A percentile compares a stretch with the other conserved stretches of the same genome.
phyloP scores from a whole-genome alignment of 75 land plant species.

The Ceratopteris richardii region DNA sequence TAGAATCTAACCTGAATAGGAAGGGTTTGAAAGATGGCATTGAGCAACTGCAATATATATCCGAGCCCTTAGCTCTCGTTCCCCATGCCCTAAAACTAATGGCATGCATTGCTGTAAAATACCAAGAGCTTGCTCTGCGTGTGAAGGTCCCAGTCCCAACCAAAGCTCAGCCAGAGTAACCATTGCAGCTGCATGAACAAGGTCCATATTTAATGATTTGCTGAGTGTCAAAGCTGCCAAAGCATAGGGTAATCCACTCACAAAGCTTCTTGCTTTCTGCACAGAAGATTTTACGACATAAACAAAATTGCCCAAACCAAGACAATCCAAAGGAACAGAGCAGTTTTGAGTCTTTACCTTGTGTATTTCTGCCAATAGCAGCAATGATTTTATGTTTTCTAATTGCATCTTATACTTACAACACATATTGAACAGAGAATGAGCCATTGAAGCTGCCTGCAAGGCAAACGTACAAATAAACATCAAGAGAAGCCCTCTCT shows the following conservation, averaged over 20 bases:
- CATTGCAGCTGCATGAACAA: constrained; percentile 71
- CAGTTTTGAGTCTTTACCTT: constrained; percentile 35
- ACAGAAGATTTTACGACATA: not conserved
- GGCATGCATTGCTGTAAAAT: constrained; percentile 71
- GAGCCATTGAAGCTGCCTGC: constrained; percentile 76
- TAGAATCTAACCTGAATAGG: constrained; percentile 56
- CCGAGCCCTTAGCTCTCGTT: constrained; percentile 75
- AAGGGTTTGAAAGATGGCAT: constrained; percentile 61
- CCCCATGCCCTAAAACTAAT: constrained; percentile 92
- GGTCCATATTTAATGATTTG: constrained; percentile 82
- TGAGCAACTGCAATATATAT: constrained; percentile 72
- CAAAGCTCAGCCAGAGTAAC: constrained; percentile 87
- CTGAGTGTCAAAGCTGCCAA: constrained; percentile 84
- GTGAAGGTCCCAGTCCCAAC: constrained; percentile 67
- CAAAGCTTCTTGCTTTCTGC: constrained; percentile 82
- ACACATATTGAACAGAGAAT: constrained; percentile 71
- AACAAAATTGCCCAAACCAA: not conserved
- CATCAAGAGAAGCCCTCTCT: no score
- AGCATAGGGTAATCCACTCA: constrained; percentile 86
- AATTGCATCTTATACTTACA: constrained; percentile 83
- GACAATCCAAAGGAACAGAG: not conserved
- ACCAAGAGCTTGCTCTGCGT: constrained; percentile 51
- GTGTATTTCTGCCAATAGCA: constrained; percentile 87
- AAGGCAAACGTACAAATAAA: not conserved
- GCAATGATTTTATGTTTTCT: constrained; percentile 58